Base-by-base conservation (phyloP, 176 grass and related monocot genomes). In the Stipa capillata region DNA sequence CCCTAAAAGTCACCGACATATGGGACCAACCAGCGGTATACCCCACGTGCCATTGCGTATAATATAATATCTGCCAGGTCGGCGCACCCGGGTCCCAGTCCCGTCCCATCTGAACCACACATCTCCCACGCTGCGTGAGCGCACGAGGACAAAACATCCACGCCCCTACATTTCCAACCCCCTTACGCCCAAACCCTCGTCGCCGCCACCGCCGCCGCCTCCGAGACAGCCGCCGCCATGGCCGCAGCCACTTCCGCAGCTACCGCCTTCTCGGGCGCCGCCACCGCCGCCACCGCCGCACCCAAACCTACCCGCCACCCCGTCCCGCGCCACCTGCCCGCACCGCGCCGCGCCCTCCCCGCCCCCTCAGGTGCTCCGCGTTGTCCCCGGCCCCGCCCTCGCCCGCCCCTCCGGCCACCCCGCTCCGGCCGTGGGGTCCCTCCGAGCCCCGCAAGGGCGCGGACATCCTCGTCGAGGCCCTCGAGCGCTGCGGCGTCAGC, bases 401-500 rank as follows among this genome's bases (percentile, higher is more conserved):
- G 0, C 15, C 72, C 7, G 74, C 82, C 10, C 54, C 69, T 7
- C 59, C 82, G 5, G 70, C 72, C n/a, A 77, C 59, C n/a, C 73
- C 62, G 40, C 88, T 85, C 73, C 96, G 90, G 6, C 76, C 84
- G 3, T 87, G 91, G 37, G 73, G 73, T 0, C 75, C 92, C 12
- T 34, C 72, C 7, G 96, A 95, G 3, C 90, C 96, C 14, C 88
- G 96, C 32, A 99, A 99, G 79, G 96, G 96, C 14, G 80, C 96
- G 2, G 96, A 99, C 85, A 93, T 99, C 86, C 96, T 99, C 65
- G 90, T 99, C 2, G 92, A 99, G 88, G 86, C 96, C 18, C 90
- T 99, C 12, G 96, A 99, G 88, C 85, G 90, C 48, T 91, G 84
- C 53, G 96, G 90, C 37, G 88, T 99, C 45, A 71, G 70, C 17